Evolutionary conservation across 1,284 basidiomycete genomes (phyloP).

Genomic region (Tremellales sp.): DNA sequence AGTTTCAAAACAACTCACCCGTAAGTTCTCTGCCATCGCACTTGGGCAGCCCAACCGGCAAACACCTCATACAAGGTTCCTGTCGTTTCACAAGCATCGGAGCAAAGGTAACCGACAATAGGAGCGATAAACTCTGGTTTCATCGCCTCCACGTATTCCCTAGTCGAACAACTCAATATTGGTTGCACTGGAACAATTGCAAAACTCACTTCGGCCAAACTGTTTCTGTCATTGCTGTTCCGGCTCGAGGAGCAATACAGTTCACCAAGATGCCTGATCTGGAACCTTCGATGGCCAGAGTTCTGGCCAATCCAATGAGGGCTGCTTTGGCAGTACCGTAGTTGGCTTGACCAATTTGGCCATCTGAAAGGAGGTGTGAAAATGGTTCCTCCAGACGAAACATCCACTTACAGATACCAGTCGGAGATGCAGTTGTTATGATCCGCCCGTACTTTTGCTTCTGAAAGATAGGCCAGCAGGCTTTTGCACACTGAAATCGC

Average conservation of each 20-base stretch:
- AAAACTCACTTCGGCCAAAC: conserved; percentile 58
- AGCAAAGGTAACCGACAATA: conserved; percentile 84
- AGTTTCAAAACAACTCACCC: conserved; percentile 55
- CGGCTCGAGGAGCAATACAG: conserved; percentile 82
- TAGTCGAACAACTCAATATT: too few relatives aligned
- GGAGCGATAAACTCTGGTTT: conserved; percentile 92
- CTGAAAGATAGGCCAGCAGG: conserved; percentile 95
- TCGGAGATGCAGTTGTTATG: conserved; percentile 86
- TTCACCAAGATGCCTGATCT: conserved; percentile 90
- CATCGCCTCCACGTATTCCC: conserved; percentile 92
- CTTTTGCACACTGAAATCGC: conserved; percentile 70
- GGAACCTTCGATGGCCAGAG: conserved; percentile 86
- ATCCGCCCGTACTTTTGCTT: conserved; percentile 97
- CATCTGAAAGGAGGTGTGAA: conserved; percentile 55
- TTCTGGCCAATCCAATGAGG: conserved; percentile 83
- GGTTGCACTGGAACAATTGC: not conserved
- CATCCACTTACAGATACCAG: conserved; percentile 73
- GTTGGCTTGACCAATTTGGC: conserved; percentile 84
- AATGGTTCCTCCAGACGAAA: not conserved
- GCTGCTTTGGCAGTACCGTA: conserved; percentile 92
- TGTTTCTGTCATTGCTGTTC: conserved; percentile 85
- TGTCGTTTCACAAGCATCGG: conserved; percentile 69
- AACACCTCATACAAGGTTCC: conserved; percentile 82
- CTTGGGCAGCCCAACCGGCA: conserved; percentile 89
- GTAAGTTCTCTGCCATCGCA: conserved; percentile 87